phyloP scores from a whole-genome alignment of 1,139 yeast species.

The Hyphopichia pseudoburtonii region DNA sequence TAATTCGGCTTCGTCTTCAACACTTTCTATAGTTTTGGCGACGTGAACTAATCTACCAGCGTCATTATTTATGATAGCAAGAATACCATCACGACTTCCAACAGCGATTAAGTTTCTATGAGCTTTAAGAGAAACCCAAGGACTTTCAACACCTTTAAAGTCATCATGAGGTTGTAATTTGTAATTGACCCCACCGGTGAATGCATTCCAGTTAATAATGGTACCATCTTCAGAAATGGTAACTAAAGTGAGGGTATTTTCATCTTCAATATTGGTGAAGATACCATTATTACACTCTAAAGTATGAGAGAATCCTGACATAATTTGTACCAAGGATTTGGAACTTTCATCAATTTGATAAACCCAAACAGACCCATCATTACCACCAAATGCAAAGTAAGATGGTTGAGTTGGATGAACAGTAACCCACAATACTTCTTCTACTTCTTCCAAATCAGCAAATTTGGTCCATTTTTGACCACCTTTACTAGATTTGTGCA shows the following conservation, averaged over 20 bases:
- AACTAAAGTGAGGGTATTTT: conserved; percentile 62
- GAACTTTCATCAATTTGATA: conserved; percentile 65
- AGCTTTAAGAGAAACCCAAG: conserved; percentile 76
- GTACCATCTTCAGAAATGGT: conserved; percentile 89
- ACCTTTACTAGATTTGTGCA: conserved; percentile 67
- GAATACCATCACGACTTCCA: conserved; percentile 86
- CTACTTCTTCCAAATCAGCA: conserved; percentile 80
- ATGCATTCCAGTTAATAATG: conserved; percentile 87
- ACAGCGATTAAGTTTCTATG: conserved; percentile 56
- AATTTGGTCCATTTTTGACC: conserved; percentile 81
- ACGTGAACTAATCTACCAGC: conserved; percentile 69
- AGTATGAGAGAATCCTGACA: conserved; percentile 81
- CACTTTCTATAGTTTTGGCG: conserved; percentile 62
- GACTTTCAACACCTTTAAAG: conserved; percentile 70
- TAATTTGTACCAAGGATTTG: conserved; percentile 61
- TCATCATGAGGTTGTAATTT: conserved; percentile 63
- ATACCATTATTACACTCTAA: conserved; percentile 76
- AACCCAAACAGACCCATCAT: conserved; percentile 94
- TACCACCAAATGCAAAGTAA: conserved; percentile 90
- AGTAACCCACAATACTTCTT: conserved; percentile 70
- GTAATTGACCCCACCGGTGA: conserved; percentile 65
- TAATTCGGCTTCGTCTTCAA: conserved; percentile 67
- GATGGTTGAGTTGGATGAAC: conserved; percentile 72
- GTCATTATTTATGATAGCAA: conserved; percentile 72
- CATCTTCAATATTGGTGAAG: conserved; percentile 64